Evolutionary conservation across 352 stramenopile genomes (phyloP).

Genomic region (Phytopythium ostracodes): DNA sequence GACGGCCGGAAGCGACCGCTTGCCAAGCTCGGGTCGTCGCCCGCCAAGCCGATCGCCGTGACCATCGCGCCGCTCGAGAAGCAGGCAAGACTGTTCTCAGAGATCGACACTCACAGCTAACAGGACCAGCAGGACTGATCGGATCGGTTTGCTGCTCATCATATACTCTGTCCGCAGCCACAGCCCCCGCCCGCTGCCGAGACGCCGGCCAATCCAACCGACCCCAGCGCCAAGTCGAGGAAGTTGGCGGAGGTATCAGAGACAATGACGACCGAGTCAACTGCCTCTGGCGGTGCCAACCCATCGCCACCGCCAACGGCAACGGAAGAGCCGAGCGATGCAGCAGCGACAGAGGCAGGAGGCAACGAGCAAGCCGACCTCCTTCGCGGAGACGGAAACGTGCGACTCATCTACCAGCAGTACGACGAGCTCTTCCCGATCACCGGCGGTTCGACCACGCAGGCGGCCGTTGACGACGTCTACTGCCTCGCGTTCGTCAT

Average conservation of each 20-base stretch:
- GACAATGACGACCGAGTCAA: not conserved
- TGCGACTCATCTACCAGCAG: constrained; percentile 85
- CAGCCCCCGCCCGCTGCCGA: not conserved
- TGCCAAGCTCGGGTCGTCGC: not conserved
- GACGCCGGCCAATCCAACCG: not conserved
- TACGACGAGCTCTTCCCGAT: constrained; percentile 87
- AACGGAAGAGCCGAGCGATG: not conserved
- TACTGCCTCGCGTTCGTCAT: constrained; percentile 90
- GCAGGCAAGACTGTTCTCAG: not conserved
- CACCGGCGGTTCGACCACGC: constrained; percentile 67
- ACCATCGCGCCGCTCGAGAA: constrained; percentile 4
- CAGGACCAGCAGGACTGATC: not conserved
- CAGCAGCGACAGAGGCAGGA: constrained; percentile 8
- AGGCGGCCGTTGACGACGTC: constrained; percentile 70
- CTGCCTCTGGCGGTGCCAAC: not conserved
- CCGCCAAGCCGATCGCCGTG: not conserved
- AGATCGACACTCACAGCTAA: not conserved
- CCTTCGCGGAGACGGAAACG: constrained; percentile 33
- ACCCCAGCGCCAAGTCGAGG: not conserved
- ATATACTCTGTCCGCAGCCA: not conserved
- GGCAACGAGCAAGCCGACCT: constrained; percentile 10
- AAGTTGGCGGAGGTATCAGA: not conserved
- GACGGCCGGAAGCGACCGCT: constrained; percentile 1
- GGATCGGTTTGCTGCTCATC: not conserved
- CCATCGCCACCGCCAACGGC: not conserved